Base-by-base conservation (phyloP, 148 eudicot genomes). In the Mesembryanthemum crystallinum region DNA sequence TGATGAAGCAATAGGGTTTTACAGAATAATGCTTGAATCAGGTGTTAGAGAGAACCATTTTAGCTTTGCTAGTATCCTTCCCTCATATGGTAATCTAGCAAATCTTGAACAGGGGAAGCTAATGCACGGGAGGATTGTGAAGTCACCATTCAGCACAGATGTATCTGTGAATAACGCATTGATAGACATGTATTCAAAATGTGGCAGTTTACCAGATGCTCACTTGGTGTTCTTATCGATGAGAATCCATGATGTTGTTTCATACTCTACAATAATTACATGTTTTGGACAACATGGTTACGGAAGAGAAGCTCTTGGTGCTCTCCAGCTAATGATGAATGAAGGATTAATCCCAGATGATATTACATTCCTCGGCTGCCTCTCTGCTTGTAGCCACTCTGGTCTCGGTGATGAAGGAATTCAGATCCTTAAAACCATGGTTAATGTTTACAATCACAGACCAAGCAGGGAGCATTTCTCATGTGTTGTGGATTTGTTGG, bases 181-280 rank as follows among this genome's bases (percentile, higher is more conserved):
- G 39, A 79, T 82, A 32, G 83, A 82, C 77, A 78, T 82, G 87
- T 85, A 85, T 71, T 79, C 85, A 35, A 82, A 85, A 68, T 79
- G 87, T 62, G 87, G 87, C 33, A 76, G 79, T 62, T 73, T 85
- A 69, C 55, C 27, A 28, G 83, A 85, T 58, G 87, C 85, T 25
- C 54, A 77, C 69, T 58, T 54, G 4, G 79, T 82, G 69, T 85
- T 82, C 64, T 71, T 58, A 18, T 66, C 69, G 35, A 85, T 85
- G 87, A 78, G 62, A 15, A 74, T 4, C 76, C 55, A 13, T 49
- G 55, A 49, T 49, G 55, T 49, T 49, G 55, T 49, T 49, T 49
- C 55, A 2, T 49, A 49, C 55, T 49, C 55, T 4, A 49, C 55
- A 49, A 49, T 49, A 49, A 49, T 49, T 12, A 49, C 55, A 49